phyloP scores from a whole-genome alignment of 768 basidiomycete species.

The Cyclocybe cylindracea region DNA sequence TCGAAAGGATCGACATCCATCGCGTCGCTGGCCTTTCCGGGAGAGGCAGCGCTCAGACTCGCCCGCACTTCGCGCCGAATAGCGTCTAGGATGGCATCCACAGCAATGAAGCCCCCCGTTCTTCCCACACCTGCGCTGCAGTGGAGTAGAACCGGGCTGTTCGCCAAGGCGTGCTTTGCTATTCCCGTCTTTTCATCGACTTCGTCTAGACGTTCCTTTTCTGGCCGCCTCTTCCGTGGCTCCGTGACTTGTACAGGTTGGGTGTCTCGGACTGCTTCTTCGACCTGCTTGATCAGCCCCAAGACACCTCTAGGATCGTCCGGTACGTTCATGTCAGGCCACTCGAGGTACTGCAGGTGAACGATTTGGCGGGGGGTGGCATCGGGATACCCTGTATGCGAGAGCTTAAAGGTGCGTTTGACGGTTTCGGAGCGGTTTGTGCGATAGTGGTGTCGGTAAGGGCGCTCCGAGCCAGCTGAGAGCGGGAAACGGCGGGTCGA shows the following conservation, averaged over 20 bases:
- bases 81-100: constrained; percentile 83
- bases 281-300: constrained; percentile 73
- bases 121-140: constrained; percentile 96
- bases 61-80: constrained; percentile 57
- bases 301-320: constrained; percentile 77
- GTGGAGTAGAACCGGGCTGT: constrained; percentile 74
- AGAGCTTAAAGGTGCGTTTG: constrained; percentile 68
- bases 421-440: constrained; percentile 35
- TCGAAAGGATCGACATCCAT: constrained; percentile 33
- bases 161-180: constrained; percentile 49
- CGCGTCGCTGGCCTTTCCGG: constrained; percentile 8
- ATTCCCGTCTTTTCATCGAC: constrained; percentile 60
- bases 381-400: constrained; percentile 59
- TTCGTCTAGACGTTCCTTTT: constrained; percentile 29
- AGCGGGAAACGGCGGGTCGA: constrained; percentile 10
- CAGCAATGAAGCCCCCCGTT: constrained; percentile 91
- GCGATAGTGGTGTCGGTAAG: constrained; percentile 22
- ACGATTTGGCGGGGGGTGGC: constrained; percentile 66
- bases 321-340: constrained; percentile 98
- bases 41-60: constrained; percentile 5
- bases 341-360: constrained; percentile 91
- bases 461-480: constrained; percentile 14
- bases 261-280: constrained; percentile 40
- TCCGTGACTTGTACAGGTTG: constrained; percentile 12
- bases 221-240: constrained; percentile 5